Evolutionary conservation across 1,284 basidiomycete genomes (phyloP).

Genomic region (Coniferiporia weirii): DNA sequence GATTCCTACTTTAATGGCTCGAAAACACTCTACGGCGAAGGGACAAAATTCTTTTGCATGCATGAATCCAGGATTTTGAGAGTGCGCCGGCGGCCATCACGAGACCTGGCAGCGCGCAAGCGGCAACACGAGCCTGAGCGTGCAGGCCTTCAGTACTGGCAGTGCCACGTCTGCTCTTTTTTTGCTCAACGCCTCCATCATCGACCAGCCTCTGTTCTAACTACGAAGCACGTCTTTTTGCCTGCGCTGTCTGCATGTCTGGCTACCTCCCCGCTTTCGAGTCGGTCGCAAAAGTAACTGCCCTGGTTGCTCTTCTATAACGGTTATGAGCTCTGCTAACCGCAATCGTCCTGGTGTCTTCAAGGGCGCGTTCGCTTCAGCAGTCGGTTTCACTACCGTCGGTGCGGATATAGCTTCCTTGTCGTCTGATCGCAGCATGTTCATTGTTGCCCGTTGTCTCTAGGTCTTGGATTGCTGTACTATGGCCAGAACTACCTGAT

Average conservation of each 20-base stretch:
- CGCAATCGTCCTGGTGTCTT: not conserved
- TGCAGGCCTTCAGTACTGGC: too few relatives aligned
- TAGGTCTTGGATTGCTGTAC: conserved; percentile 71
- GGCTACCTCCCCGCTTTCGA: conserved; percentile 51
- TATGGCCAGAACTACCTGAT: conserved; percentile 86
- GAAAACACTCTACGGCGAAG: too few relatives aligned
- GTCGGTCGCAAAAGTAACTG: conserved; percentile 56
- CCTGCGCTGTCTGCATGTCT: conserved; percentile 13
- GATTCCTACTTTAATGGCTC: too few relatives aligned
- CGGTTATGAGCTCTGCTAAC: not conserved
- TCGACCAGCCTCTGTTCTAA: too few relatives aligned
- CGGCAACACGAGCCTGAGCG: too few relatives aligned
- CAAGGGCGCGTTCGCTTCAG: conserved; percentile 65
- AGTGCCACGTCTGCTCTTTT: too few relatives aligned
- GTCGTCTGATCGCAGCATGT: not conserved
- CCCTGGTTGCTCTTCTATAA: conserved; percentile 1
- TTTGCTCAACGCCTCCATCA: too few relatives aligned
- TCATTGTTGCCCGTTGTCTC: conserved; percentile 10
- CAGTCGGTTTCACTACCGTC: conserved; percentile 60
- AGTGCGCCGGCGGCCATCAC: too few relatives aligned
- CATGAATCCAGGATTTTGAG: too few relatives aligned
- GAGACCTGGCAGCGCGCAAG: too few relatives aligned
- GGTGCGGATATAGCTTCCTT: conserved; percentile 35
- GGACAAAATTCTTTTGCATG: too few relatives aligned
- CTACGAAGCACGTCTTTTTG: too few relatives aligned